Evolutionary conservation across 129 eudicot genomes (phyloP).

Genomic region (Flaveria trinervia): DNA sequence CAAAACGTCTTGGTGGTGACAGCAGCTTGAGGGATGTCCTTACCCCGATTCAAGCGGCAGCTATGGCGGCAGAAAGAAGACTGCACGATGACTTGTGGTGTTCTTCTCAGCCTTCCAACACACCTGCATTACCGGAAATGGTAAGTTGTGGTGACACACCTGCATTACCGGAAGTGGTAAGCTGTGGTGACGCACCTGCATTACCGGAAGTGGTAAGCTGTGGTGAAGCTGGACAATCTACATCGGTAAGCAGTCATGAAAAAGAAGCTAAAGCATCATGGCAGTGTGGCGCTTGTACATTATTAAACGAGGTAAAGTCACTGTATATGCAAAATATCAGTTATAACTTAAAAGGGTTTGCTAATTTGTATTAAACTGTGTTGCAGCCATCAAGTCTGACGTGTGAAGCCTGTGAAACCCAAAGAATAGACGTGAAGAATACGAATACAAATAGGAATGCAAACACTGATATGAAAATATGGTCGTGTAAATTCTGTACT

Average conservation of each 20-base stretch:
- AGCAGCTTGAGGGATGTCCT: constrained; percentile 57
- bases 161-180: no score
- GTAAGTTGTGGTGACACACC: constrained; percentile 7
- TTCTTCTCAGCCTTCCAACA: constrained; percentile 47
- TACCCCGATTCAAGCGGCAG: constrained; percentile 91
- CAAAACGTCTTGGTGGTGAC: constrained; percentile 86
- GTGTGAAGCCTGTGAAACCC: constrained; percentile 81
- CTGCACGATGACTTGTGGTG: constrained; percentile 92
- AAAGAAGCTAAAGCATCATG: constrained; percentile 34
- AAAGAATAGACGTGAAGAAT: constrained; percentile 34
- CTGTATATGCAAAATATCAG: not conserved
- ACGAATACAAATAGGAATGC: constrained; percentile 29
- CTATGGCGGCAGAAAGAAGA: constrained; percentile 98
- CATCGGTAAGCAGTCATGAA: constrained; percentile 25
- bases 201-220: not conserved
- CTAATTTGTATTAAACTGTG: not conserved
- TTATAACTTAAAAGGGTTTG: not conserved
- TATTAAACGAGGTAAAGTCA: constrained; percentile 65
- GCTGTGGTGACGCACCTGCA: not conserved
- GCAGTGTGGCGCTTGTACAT: constrained; percentile 73
- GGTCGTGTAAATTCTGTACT: constrained; percentile 91
- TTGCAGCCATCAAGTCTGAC: constrained; percentile 55
- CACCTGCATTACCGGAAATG: not conserved
- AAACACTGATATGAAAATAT: constrained; percentile 28
- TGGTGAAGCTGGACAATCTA: not conserved